Percentiles rank a stretch among this genome's conserved stretches.
Conservation (phyloP, 345 rosid genomes). For the Nasturtium officinale region DNA sequence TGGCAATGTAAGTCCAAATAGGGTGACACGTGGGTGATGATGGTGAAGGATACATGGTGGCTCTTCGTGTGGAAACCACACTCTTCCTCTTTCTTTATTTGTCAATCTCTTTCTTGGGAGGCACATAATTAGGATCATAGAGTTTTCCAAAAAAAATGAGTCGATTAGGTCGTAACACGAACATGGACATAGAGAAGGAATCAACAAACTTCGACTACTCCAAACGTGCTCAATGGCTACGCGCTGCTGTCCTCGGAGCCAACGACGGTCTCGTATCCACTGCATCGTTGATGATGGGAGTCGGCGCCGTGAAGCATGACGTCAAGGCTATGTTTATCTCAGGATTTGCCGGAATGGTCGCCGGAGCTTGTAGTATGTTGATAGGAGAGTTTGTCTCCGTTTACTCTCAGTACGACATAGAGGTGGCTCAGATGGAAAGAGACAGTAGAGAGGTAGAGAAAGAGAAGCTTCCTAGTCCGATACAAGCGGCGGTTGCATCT, state of each 20-base stretch:
- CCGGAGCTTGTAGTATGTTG: conserved; percentile 98
- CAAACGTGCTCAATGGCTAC: conserved; percentile 88
- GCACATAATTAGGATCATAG: too few relatives aligned
- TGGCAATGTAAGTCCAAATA: conserved; percentile 38
- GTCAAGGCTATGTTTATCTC: conserved; percentile 77
- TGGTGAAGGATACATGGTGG: conserved; percentile 45
- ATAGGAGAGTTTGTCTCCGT: conserved; percentile 95
- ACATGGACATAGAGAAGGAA: conserved; percentile 51
- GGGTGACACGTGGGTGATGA: conserved; percentile 40
- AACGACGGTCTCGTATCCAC: conserved; percentile 91
- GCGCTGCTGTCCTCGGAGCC: conserved; percentile 94
- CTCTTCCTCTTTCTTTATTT: too few relatives aligned
- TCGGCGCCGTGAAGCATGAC: conserved; percentile 85
- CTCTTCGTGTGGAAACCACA: conserved; percentile 48
- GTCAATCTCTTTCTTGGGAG: too few relatives aligned
- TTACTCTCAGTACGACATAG: conserved; percentile 79
- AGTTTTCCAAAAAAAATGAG: conserved; percentile 40
- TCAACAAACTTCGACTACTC: conserved; percentile 62
- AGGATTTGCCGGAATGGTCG: conserved; percentile 87
- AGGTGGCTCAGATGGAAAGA: conserved; percentile 73
- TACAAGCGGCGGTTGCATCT: conserved; percentile 85
- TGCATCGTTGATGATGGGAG: conserved; percentile 88
- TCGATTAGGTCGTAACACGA: conserved; percentile 32
- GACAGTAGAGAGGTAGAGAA: conserved; percentile 39
- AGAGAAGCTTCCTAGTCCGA: conserved; percentile 71